phyloP scores from a whole-genome alignment of 2,329 filamentous ascomycete genomes.

The Ramularia collo-cygni region DNA sequence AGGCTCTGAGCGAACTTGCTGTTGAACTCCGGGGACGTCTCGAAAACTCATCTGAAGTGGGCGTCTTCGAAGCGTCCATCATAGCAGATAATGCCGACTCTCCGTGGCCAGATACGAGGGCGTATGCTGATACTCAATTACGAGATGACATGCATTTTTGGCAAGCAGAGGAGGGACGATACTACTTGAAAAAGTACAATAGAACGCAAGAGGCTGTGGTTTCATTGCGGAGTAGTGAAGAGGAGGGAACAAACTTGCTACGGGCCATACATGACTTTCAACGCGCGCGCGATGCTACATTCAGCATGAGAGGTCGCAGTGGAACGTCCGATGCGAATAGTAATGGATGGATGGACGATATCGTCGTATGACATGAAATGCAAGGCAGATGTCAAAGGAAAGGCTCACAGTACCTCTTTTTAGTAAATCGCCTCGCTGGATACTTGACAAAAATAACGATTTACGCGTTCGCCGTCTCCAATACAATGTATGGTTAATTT shows the following conservation, averaged over 20 bases:
- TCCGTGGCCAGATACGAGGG: conserved; percentile 19
- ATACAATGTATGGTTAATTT: no score
- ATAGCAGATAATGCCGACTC: background rate
- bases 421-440: no score
- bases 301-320: background rate
- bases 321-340: no score
- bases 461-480: no score
- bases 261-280: conserved; percentile 8
- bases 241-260: conserved; percentile 7
- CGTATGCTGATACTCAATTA: conserved; percentile 34
- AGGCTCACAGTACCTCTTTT: no score
- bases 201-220: conserved; percentile 40
- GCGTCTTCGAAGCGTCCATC: background rate
- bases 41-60: background rate
- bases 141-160: conserved; percentile 40
- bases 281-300: conserved; percentile 6
- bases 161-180: conserved; percentile 37
- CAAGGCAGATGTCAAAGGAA: no score
- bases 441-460: no score
- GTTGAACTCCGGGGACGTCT: conserved; percentile 4
- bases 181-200: conserved; percentile 43
- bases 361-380: no score
- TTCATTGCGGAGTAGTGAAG: conserved; percentile 25
- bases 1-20: conserved; percentile 4
- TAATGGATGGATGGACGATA: no score